Percentiles rank a stretch among this genome's conserved stretches.
These are phyloP conservation scores for Hypoxylon fragiforme DNA, from an alignment of 495 filamentous ascomycete genomes.

Conservation along the genomic window DNA sequence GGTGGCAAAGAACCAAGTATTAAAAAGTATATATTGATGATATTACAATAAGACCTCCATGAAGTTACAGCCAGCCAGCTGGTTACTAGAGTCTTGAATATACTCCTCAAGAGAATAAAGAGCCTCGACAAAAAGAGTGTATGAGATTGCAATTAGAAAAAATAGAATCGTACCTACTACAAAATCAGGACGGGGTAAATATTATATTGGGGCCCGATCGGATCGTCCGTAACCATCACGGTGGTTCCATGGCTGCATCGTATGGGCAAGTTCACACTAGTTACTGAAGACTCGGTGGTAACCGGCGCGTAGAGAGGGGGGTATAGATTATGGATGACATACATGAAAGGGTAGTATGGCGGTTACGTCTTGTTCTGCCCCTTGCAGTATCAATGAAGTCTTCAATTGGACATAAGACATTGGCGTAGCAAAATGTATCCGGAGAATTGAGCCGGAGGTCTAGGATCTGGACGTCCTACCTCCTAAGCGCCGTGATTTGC, in stretches of 20 bases:
- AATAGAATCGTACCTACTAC: too few species aligned
- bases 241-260: not conserved
- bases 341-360: slow-evolving; percentile 16
- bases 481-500: slow-evolving; percentile 34
- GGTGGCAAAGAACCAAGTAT: slow-evolving; percentile 9
- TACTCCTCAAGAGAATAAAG: not conserved
- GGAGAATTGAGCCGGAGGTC: not conserved
- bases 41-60: slow-evolving; percentile 23
- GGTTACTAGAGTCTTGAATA: slow-evolving; percentile 9
- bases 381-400: slow-evolving; percentile 3
- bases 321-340: slow-evolving; percentile 1
- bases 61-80: slow-evolving; percentile 30
- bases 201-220: slow-evolving; percentile 13
- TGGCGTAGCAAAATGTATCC: not conserved
- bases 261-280: slow-evolving; percentile 8
- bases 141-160: not conserved
- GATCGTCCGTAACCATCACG: not conserved
- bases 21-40: slow-evolving; percentile 4
- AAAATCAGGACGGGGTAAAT: slow-evolving; percentile 34
- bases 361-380: slow-evolving; percentile 3
- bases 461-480: not conserved
- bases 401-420: not conserved
- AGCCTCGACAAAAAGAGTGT: slow-evolving; percentile 10
- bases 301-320: slow-evolving; percentile 22
- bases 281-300: slow-evolving; percentile 10